Base-by-base conservation (phyloP, 441 rosid species). In the Populus hybrid region DNA sequence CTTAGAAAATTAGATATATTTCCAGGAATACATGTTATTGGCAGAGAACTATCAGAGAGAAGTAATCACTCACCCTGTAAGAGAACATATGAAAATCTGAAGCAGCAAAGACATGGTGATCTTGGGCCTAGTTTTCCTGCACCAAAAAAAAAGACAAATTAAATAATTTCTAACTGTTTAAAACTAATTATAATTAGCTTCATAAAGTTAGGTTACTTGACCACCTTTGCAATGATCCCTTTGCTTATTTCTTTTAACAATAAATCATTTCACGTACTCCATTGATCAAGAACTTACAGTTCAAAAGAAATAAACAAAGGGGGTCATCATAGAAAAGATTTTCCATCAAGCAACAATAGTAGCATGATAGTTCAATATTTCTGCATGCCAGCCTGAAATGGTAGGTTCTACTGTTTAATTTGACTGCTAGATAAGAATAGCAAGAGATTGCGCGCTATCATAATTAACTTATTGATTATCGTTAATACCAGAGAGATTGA, bases 101-200 rank as follows among this genome's bases (percentile, higher is more conserved):
- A 90, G 74, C 50, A 95, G 81, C 77, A 95, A 78, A 11, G 64
- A 69, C 67, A 21, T 50, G 4, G 92, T 93, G 77, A 95, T 84
- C 85, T 82, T 91, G 45, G 98, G 97, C 80, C 90, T 89, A 56
- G 93, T 88, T 82, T 89, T 91, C 89, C 99, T 95, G 77, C 79
- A 81, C 14, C 77, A 76, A 73, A 70, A 68, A 61, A 40, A 21
- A 67, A 50, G 56, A 10, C 40, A 78, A 67, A 26, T 23, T 26
- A 40, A 56, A 36, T 50, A 23, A 28, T 63, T 59, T 16, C 18
- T 11, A 16, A 53, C 3, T 12, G 2, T 75, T 0, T 18, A n/a
- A 0, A 18, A 66, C 18, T 18, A 53, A 18, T 53, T 53, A 50
- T 14, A 50, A 14, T 50, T 50, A 50, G 7, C 56, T 50, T 50